A percentile compares a stretch with the other conserved stretches of the same genome.
These are phyloP conservation scores for Erodium trifolium DNA, from an alignment of 441 rosid species.

Conservation along the genomic window DNA sequence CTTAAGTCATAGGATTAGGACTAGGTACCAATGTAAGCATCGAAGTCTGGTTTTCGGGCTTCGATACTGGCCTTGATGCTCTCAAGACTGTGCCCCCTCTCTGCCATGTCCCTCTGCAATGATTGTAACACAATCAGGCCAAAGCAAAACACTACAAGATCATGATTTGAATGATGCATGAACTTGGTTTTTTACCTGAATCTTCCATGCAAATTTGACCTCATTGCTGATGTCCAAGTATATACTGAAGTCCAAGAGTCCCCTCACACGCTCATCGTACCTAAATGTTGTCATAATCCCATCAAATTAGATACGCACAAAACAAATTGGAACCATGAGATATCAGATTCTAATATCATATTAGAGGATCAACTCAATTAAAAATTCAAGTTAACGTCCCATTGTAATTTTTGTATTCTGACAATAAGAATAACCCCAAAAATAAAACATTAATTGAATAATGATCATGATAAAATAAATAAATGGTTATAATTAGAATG, in stretches of 20 bases:
- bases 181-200: constrained; percentile 48
- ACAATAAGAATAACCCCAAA: no score
- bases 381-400: no score
- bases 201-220: constrained; percentile 97
- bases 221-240: constrained; percentile 96
- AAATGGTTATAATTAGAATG: background rate
- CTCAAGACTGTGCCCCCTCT: constrained; percentile 96
- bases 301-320: no score
- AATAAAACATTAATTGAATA: background rate
- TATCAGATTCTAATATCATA: no score
- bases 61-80: constrained; percentile 94
- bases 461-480: background rate
- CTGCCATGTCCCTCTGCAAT: constrained; percentile 92
- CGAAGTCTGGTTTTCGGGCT: constrained; percentile 90
- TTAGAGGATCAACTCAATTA: no score
- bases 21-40: constrained; percentile 75
- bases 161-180: background rate
- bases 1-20: background rate
- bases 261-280: constrained; percentile 85
- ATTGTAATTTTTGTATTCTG: no score
- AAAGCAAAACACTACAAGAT: background rate
- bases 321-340: background rate
- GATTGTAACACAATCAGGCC: constrained; percentile 10
- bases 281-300: constrained; percentile 25
- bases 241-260: constrained; percentile 83